Evolutionary conservation across 352 stramenopile species (phyloP).

Genomic region (Pythium sukuiense): DNA sequence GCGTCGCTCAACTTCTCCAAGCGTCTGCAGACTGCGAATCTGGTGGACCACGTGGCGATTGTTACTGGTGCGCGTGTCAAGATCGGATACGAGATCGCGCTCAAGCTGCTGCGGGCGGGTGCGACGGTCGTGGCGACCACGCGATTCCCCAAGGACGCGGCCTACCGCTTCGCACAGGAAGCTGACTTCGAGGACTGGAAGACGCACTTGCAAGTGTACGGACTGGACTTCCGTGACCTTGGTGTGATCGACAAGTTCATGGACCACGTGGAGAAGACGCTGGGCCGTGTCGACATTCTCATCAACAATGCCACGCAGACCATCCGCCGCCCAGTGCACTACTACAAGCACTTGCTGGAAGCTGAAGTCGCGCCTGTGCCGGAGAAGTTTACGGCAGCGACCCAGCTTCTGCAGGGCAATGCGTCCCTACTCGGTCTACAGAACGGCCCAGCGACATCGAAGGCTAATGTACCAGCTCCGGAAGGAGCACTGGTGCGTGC

Average conservation of each 20-base stretch:
- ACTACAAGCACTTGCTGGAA: constrained; percentile 90
- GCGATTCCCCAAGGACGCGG: constrained; percentile 92
- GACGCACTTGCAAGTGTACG: constrained; percentile 89
- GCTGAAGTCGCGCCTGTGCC: constrained; percentile 58
- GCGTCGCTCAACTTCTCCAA: constrained; percentile 94
- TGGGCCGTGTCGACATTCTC: constrained; percentile 89
- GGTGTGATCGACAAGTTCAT: constrained; percentile 93
- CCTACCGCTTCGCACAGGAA: constrained; percentile 84
- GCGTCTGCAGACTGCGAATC: constrained; percentile 83
- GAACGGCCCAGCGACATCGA: neutral
- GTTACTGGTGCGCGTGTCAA: constrained; percentile 95
- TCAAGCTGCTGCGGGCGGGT: constrained; percentile 91
- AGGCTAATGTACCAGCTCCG: neutral
- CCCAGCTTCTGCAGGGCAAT: constrained; percentile 55
- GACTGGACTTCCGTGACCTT: constrained; percentile 94
- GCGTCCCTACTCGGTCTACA: constrained; percentile 38
- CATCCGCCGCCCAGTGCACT: constrained; percentile 89
- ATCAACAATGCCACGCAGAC: constrained; percentile 98
- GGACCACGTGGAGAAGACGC: constrained; percentile 72
- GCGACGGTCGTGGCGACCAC: constrained; percentile 91
- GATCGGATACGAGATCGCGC: constrained; percentile 93
- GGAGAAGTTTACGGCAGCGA: constrained; percentile 45
- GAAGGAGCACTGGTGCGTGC: constrained; percentile 33
- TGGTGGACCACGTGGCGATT: constrained; percentile 80
- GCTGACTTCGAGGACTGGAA: constrained; percentile 82